These are phyloP conservation scores for Pseudogymnoascus pannorum DNA, from an alignment of 2,329 filamentous ascomycete genomes.

Conservation along the genomic window DNA sequence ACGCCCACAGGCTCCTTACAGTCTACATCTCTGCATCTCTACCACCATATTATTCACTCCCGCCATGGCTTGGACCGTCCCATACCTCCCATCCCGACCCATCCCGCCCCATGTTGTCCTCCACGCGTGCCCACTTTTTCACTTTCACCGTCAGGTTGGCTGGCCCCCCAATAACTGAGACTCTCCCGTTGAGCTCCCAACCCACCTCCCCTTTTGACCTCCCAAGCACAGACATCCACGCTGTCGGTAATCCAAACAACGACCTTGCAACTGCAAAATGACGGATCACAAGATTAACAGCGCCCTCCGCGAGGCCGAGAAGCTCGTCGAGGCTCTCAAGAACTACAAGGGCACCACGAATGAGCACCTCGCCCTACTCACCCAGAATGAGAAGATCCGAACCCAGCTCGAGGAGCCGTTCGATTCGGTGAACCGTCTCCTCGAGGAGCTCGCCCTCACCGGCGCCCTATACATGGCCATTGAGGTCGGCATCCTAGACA, in stretches of 20 bases:
- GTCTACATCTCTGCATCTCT: too few relatives aligned
- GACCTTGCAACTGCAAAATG: neutral
- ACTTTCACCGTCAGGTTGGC: neutral
- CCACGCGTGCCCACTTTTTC: neutral
- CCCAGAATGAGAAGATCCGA: constrained; percentile 15
- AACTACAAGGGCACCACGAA: constrained; percentile 15
- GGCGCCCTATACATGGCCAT: constrained; percentile 19
- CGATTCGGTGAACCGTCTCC: constrained; percentile 17
- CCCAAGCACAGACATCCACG: neutral
- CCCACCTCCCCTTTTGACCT: neutral
- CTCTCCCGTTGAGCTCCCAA: neutral
- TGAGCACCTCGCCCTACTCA: constrained; percentile 15
- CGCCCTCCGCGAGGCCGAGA: constrained; percentile 5
- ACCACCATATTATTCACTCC: too few relatives aligned
- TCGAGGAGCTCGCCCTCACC: constrained; percentile 19
- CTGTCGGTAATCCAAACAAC: constrained; percentile 2
- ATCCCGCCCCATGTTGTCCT: neutral
- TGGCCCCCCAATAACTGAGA: neutral
- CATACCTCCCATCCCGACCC: neutral
- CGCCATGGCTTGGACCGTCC: neutral
- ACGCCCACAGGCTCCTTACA: neutral
- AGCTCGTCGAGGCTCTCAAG: constrained; percentile 16
- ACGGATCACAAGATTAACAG: constrained; percentile 14
- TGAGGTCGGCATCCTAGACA: constrained; percentile 17
- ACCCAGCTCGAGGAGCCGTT: constrained; percentile 16